These are phyloP conservation scores for Porphyra umbilicalis DNA, from an alignment of 31 red algal species.

Conservation along the genomic window DNA sequence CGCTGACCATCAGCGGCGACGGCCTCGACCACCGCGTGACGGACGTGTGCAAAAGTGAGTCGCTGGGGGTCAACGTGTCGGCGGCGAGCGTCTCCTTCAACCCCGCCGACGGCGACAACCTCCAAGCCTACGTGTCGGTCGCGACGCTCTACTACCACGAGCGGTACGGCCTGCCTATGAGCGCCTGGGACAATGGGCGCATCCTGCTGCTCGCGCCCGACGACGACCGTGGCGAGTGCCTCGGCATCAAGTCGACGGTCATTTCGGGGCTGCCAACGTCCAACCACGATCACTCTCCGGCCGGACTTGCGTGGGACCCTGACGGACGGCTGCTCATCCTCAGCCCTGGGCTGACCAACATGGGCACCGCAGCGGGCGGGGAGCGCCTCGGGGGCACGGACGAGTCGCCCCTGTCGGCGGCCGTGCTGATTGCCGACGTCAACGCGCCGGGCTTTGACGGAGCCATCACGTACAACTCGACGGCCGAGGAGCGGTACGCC, in stretches of 20 bases:
- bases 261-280: conserved; percentile 54
- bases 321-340: conserved; percentile 30
- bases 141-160: conserved; percentile 42
- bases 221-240: background rate
- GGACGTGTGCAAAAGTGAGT: conserved; percentile 29
- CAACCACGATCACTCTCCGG: conserved; percentile 66
- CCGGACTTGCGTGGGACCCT: conserved; percentile 40
- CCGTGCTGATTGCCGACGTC: conserved; percentile 29
- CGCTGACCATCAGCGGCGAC: conserved; percentile 22
- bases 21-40: conserved; percentile 13
- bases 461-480: conserved; percentile 34
- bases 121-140: conserved; percentile 37
- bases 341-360: conserved; percentile 40
- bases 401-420: conserved; percentile 53
- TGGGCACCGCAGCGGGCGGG: conserved; percentile 26
- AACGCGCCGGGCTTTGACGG: conserved; percentile 40
- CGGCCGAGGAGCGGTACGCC: conserved; percentile 21
- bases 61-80: conserved; percentile 19
- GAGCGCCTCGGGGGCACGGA: conserved; percentile 53
- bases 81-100: conserved; percentile 56
- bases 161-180: conserved; percentile 30
- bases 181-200: conserved; percentile 57
- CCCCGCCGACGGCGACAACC: conserved; percentile 30
- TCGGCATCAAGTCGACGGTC: conserved; percentile 25
- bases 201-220: conserved; percentile 13